These are phyloP conservation scores for Trichosporon coremiiforme DNA, from an alignment of 1,284 basidiomycete genomes.

Conservation along the genomic window DNA sequence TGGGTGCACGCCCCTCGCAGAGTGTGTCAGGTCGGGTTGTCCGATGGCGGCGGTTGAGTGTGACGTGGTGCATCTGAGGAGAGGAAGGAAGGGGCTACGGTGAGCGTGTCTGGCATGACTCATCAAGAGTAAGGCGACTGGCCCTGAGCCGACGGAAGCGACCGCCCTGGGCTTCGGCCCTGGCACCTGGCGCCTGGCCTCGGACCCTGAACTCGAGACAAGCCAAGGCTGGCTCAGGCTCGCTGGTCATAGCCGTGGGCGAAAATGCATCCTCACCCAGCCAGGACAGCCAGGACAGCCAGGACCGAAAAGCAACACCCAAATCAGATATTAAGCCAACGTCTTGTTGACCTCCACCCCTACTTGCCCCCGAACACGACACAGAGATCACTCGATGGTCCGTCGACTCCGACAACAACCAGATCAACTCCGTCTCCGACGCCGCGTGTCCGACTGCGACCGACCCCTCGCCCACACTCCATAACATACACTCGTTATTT, in stretches of 20 bases:
- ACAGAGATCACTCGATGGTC: slow-evolving; percentile 12
- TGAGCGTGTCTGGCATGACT: background rate
- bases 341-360: background rate
- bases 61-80: background rate
- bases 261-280: too few relatives aligned
- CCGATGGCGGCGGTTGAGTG: background rate
- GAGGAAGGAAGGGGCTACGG: background rate
- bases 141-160: slow-evolving; percentile 6
- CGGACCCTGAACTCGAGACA: too few relatives aligned
- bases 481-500: slow-evolving; percentile 6
- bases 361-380: background rate
- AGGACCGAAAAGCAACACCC: background rate
- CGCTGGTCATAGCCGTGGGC: background rate
- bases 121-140: background rate
- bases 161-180: background rate
- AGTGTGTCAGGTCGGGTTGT: background rate
- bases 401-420: background rate
- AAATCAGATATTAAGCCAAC: slow-evolving; percentile 15
- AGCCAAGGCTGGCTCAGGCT: background rate
- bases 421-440: background rate
- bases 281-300: too few relatives aligned
- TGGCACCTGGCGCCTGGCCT: too few relatives aligned
- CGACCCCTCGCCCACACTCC: background rate
- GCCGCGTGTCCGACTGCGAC: background rate
- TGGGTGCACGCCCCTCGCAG: too few relatives aligned